Conservation (phyloP, 2,329 filamentous ascomycete genomes). For the Neonectria hederae region DNA sequence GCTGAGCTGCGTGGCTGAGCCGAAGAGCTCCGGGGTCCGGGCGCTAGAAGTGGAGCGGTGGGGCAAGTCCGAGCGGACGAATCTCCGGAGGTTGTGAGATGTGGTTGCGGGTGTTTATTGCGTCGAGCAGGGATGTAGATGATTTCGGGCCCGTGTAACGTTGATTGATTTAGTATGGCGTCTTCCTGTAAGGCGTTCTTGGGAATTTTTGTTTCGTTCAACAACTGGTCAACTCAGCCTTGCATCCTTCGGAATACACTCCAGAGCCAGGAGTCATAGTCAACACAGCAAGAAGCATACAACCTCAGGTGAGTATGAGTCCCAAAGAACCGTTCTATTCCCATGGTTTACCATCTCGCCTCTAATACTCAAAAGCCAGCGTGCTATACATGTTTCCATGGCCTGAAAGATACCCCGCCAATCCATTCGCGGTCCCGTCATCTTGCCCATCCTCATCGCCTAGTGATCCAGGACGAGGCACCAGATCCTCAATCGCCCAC, state of each 20-base stretch:
- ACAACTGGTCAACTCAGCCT: background rate
- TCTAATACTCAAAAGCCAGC: slow-evolving; percentile 36
- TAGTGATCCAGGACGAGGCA: slow-evolving; percentile 33
- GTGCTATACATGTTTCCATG: slow-evolving; percentile 50
- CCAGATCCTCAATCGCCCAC: slow-evolving; percentile 72
- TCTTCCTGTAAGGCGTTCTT: background rate
- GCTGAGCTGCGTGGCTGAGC: background rate
- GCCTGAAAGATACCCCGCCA: slow-evolving; percentile 46
- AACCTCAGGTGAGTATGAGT: background rate
- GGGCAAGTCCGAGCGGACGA: slow-evolving; percentile 28
- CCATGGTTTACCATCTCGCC: background rate
- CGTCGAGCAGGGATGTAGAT: background rate
- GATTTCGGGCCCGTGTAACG: too few relatives aligned
- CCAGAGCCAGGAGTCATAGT: too few relatives aligned
- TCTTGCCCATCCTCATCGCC: slow-evolving; percentile 23
- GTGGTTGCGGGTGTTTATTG: background rate
- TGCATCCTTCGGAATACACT: background rate
- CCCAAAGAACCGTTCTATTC: background rate
- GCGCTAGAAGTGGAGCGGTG: slow-evolving; percentile 3
- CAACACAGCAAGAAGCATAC: too few relatives aligned
- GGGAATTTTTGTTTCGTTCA: too few relatives aligned
- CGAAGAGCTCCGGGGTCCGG: background rate
- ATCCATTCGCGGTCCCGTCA: slow-evolving; percentile 18
- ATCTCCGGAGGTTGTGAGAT: background rate
- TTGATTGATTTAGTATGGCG: too few relatives aligned